Evolutionary conservation across 129 eudicot species (phyloP).

Genomic region (Chrysanthemum lavandulifolium): DNA sequence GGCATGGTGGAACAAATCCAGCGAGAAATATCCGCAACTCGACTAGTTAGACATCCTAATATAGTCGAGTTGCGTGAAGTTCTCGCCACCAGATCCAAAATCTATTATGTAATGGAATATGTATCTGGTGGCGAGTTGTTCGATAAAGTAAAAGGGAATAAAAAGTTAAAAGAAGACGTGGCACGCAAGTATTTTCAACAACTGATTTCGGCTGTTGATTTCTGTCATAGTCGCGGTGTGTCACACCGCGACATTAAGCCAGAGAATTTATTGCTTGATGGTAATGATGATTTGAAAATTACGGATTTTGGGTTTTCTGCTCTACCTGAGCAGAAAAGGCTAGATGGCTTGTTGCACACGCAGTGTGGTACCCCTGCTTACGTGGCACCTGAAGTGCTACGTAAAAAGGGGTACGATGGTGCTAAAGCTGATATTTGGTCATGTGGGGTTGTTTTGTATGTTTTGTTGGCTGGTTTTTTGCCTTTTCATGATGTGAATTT

Average conservation of each 20-base stretch:
- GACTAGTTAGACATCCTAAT: slow-evolving; percentile 49
- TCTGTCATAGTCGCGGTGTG: slow-evolving; percentile 47
- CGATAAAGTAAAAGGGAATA: slow-evolving; percentile 35
- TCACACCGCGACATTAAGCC: slow-evolving; percentile 52
- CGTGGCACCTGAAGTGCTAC: slow-evolving; percentile 39
- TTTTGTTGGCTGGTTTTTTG: slow-evolving; percentile 30
- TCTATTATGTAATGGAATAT: slow-evolving; percentile 52
- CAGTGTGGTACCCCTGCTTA: slow-evolving; percentile 43
- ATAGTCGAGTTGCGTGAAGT: slow-evolving; percentile 52
- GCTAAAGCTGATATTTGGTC: slow-evolving; percentile 40
- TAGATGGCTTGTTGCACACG: slow-evolving; percentile 36
- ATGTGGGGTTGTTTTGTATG: slow-evolving; percentile 44
- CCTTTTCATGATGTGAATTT: slow-evolving; percentile 42
- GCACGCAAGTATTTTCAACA: slow-evolving; percentile 53
- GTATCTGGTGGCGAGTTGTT: slow-evolving; percentile 46
- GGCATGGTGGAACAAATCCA: slow-evolving; percentile 58
- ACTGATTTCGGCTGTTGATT: slow-evolving; percentile 43
- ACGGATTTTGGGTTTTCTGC: slow-evolving; percentile 56
- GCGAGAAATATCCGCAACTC: slow-evolving; percentile 51
- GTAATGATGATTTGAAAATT: slow-evolving; percentile 39
- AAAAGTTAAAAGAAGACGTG: slow-evolving; percentile 38
- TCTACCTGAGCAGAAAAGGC: slow-evolving; percentile 34
- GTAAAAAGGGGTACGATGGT: slow-evolving; percentile 38
- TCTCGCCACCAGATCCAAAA: slow-evolving; percentile 50
- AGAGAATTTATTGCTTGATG: slow-evolving; percentile 38